phyloP scores from a whole-genome alignment of 257 asterid genomes.

The Verbascum thapsus region DNA sequence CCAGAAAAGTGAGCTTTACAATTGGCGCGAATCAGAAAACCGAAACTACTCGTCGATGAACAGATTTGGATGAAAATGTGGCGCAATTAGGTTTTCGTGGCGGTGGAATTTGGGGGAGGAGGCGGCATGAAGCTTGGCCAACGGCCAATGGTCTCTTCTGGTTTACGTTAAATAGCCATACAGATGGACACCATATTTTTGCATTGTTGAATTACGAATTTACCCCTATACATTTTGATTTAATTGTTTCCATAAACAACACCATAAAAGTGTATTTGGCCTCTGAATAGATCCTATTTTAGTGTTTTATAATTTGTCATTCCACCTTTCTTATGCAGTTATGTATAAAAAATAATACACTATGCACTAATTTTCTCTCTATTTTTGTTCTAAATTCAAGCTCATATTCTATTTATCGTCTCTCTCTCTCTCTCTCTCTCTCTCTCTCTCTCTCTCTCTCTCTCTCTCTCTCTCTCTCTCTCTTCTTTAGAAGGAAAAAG shows the following conservation, averaged over 20 bases:
- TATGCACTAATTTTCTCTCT: no score
- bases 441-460: no score
- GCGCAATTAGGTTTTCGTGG: conserved; percentile 1
- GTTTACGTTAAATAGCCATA: conserved; percentile 24
- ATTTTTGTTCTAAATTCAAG: no score
- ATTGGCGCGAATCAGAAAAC: conserved; percentile 4
- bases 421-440: no score
- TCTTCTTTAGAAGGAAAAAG: no score
- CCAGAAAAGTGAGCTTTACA: not conserved
- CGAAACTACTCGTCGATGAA: conserved; percentile 24
- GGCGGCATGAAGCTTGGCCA: conserved; percentile 29
- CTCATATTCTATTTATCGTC: no score
- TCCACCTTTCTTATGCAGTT: no score
- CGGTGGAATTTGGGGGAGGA: conserved; percentile 23
- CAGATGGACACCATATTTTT: conserved; percentile 5
- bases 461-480: no score
- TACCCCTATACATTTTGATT: conserved; percentile 18
- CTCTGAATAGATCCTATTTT: no score
- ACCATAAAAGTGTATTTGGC: no score
- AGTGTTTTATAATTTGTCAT: no score
- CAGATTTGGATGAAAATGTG: conserved; percentile 8
- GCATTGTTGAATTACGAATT: conserved; percentile 14
- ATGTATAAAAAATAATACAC: no score
- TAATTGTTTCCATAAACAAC: not conserved
- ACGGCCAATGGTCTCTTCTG: conserved; percentile 15